Evolutionary conservation across 202 grass and related monocot species (phyloP).

Genomic region (Setaria viridis): DNA sequence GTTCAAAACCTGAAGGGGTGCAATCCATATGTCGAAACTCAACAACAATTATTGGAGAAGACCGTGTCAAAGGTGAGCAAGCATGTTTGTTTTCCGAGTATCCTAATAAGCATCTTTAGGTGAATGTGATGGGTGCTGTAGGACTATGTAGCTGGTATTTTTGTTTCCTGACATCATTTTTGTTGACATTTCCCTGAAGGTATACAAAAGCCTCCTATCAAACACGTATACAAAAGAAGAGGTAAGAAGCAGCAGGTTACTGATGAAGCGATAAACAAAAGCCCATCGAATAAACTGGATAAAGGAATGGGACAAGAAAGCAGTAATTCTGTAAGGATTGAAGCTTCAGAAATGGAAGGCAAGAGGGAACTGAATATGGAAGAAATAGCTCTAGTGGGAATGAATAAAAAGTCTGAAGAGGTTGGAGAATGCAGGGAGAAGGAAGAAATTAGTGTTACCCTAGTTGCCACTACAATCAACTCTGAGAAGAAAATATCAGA

Average conservation of each 20-base stretch:
- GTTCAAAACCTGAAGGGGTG: conserved; percentile 8
- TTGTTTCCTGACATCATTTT: conserved; percentile 25
- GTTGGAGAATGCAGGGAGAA: conserved; percentile 1
- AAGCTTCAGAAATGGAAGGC: conserved; percentile 24
- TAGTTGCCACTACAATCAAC: conserved; percentile 7
- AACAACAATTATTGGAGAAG: neutral
- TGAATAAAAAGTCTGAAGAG: conserved; percentile 36
- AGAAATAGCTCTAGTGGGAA: neutral
- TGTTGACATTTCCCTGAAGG: conserved; percentile 19
- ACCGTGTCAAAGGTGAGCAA: conserved; percentile 10
- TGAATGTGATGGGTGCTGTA: neutral
- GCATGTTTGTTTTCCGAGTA: too few species aligned
- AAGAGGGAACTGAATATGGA: neutral
- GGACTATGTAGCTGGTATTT: neutral
- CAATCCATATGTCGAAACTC: conserved; percentile 15
- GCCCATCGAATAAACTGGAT: conserved; percentile 25
- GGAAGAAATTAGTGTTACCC: conserved; percentile 1
- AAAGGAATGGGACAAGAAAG: conserved; percentile 19
- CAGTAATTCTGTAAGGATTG: conserved; percentile 22
- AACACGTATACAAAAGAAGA: conserved; percentile 36
- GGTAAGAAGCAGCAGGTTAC: conserved; percentile 6
- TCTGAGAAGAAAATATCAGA: conserved; percentile 31
- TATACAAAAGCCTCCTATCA: conserved; percentile 38
- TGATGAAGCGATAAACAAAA: neutral
- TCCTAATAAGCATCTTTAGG: neutral